These are phyloP conservation scores for Clarireedia paspali DNA, from an alignment of 2,329 filamentous ascomycete genomes.

Conservation along the genomic window DNA sequence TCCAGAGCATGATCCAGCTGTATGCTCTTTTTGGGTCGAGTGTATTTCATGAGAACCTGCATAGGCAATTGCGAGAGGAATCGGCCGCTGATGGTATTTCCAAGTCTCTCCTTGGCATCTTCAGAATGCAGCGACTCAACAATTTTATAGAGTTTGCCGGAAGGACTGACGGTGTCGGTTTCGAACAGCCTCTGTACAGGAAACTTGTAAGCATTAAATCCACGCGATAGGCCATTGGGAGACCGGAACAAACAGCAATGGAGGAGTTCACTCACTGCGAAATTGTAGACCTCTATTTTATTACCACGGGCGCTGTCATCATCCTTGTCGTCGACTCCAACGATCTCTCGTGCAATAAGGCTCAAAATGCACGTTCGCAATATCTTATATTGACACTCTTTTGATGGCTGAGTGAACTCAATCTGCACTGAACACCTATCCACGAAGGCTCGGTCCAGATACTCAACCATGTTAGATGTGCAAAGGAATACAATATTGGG, in stretches of 20 bases:
- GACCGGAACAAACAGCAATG: not conserved
- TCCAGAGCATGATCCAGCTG: not conserved
- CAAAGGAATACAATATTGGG: slow-evolving; percentile 26
- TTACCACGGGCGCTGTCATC: not conserved
- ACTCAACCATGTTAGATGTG: slow-evolving; percentile 26
- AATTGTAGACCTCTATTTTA: slow-evolving; percentile 11
- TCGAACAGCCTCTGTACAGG: not conserved
- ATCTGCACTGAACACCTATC: slow-evolving; percentile 23
- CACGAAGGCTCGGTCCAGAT: slow-evolving; percentile 27
- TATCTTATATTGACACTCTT: slow-evolving; percentile 26
- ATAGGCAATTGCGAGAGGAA: slow-evolving; percentile 23
- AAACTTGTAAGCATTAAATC: too few species aligned
- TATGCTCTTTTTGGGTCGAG: not conserved
- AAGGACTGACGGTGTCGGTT: not conserved
- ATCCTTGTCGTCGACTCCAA: slow-evolving; percentile 3
- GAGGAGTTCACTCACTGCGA: not conserved
- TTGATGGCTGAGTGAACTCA: slow-evolving; percentile 17
- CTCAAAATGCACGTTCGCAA: slow-evolving; percentile 18
- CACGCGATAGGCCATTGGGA: too few species aligned
- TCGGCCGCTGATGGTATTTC: slow-evolving; percentile 19
- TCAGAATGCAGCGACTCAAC: slow-evolving; percentile 14
- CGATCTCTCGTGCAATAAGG: slow-evolving; percentile 16
- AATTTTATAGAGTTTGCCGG: slow-evolving; percentile 15
- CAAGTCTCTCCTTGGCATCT: not conserved
- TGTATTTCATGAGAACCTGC: slow-evolving; percentile 19